These are phyloP conservation scores for Miscanthus lutarioriparius DNA, from an alignment of 176 grass and related monocot species.

Conservation along the genomic window DNA sequence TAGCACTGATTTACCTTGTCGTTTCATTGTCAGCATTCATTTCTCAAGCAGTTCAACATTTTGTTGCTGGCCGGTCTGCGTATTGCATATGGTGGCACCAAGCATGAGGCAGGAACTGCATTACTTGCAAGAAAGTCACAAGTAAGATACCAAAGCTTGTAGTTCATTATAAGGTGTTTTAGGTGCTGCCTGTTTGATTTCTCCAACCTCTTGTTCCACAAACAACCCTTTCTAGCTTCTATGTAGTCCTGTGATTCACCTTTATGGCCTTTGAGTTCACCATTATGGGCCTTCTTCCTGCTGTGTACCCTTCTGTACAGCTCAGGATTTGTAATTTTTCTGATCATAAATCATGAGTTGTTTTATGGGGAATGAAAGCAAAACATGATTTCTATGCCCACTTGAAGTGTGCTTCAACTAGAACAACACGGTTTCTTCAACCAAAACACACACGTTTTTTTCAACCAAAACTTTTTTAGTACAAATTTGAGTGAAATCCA, in stretches of 20 bases:
- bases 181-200: not conserved
- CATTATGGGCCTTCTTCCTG: not conserved
- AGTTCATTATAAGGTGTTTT: not conserved
- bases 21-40: not conserved
- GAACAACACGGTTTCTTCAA: not conserved
- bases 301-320: not conserved
- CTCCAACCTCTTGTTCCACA: not conserved
- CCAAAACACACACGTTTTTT: not conserved
- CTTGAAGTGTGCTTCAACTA: not conserved
- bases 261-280: not conserved
- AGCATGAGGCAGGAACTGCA: slow-evolving; percentile 56
- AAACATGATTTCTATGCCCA: not conserved
- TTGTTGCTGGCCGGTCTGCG: not conserved
- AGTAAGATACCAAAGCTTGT: slow-evolving; percentile 24
- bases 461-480: not conserved
- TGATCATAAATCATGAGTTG: not conserved
- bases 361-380: not conserved
- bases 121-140: slow-evolving; percentile 43
- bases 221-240: not conserved
- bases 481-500: not conserved
- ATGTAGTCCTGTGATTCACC: not conserved
- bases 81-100: slow-evolving; percentile 45
- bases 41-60: not conserved
- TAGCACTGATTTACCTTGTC: not conserved
- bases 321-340: not conserved